phyloP scores from a whole-genome alignment of 345 rosid species.

The Citrus glauca region DNA sequence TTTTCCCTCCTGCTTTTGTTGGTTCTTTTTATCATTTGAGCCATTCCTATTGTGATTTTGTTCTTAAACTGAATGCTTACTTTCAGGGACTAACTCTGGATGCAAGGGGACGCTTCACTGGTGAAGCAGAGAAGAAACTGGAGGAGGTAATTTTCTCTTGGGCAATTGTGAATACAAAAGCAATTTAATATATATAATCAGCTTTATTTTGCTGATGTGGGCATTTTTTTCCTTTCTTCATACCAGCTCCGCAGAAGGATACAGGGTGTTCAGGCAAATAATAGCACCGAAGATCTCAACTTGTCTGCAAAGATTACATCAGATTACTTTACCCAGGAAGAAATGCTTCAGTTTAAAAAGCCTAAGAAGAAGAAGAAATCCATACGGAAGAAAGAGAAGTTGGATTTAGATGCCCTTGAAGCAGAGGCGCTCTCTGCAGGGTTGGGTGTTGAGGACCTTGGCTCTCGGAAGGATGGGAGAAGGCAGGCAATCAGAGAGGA shows the following conservation, averaged over 20 bases:
- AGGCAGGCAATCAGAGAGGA: constrained; percentile 80
- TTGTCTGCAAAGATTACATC: constrained; percentile 60
- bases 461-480: constrained; percentile 80
- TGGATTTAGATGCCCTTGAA: constrained; percentile 87
- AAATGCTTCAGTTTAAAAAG: constrained; percentile 81
- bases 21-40: not conserved
- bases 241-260: constrained; percentile 79
- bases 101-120: constrained; percentile 73
- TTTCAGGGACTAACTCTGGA: constrained; percentile 79
- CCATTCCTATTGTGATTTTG: not conserved
- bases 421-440: constrained; percentile 86
- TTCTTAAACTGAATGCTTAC: constrained; percentile 1
- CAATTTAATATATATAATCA: not conserved
- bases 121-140: constrained; percentile 92
- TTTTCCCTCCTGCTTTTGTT: constrained; percentile 8
- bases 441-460: constrained; percentile 83
- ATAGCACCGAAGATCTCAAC: constrained; percentile 62
- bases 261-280: constrained; percentile 51
- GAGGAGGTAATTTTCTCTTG: constrained; percentile 59
- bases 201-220: not conserved
- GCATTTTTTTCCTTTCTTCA: not conserved
- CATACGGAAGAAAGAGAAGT: constrained; percentile 78
- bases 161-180: not conserved
- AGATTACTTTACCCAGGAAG: constrained; percentile 86
- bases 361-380: constrained; percentile 82